Evolutionary conservation across 495 filamentous ascomycete species (phyloP).

Genomic region (Trichoderma asperelloides): DNA sequence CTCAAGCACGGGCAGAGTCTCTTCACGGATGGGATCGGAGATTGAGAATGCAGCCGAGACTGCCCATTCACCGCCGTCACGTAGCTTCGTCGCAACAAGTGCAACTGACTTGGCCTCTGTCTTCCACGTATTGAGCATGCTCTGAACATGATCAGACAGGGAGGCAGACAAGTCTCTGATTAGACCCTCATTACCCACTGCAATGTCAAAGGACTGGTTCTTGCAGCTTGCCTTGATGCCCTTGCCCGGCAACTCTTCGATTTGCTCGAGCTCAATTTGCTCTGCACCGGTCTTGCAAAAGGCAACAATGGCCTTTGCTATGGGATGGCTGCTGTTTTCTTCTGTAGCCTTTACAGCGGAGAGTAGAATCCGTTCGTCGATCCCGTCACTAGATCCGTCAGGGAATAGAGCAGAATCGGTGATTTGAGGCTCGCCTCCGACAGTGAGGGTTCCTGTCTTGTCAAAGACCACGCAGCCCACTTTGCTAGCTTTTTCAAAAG

Average conservation of each 20-base stretch:
- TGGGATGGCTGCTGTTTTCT: slow-evolving; percentile 76
- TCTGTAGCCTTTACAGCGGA: slow-evolving; percentile 59
- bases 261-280: slow-evolving; percentile 33
- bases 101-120: slow-evolving; percentile 63
- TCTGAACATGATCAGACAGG: slow-evolving; percentile 25
- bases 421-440: slow-evolving; percentile 72
- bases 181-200: slow-evolving; percentile 78
- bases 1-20: slow-evolving; percentile 56
- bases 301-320: slow-evolving; percentile 69
- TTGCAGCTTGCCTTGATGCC: slow-evolving; percentile 67
- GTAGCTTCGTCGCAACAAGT: slow-evolving; percentile 46
- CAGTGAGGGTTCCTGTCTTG: slow-evolving; percentile 88
- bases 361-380: slow-evolving; percentile 23
- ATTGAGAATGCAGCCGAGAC: slow-evolving; percentile 47
- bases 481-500: slow-evolving; percentile 85
- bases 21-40: slow-evolving; percentile 70
- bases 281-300: slow-evolving; percentile 46
- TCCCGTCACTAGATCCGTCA: slow-evolving; percentile 24
- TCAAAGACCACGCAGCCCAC: slow-evolving; percentile 89
- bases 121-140: slow-evolving; percentile 56
- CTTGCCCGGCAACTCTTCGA: slow-evolving; percentile 72
- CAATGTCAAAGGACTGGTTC: slow-evolving; percentile 46
- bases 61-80: slow-evolving; percentile 18
- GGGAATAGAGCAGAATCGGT: slow-evolving; percentile 57
- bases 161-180: slow-evolving; percentile 40